Conservation (phyloP, 148 eudicot genomes). For the Selenicereus undatus region DNA sequence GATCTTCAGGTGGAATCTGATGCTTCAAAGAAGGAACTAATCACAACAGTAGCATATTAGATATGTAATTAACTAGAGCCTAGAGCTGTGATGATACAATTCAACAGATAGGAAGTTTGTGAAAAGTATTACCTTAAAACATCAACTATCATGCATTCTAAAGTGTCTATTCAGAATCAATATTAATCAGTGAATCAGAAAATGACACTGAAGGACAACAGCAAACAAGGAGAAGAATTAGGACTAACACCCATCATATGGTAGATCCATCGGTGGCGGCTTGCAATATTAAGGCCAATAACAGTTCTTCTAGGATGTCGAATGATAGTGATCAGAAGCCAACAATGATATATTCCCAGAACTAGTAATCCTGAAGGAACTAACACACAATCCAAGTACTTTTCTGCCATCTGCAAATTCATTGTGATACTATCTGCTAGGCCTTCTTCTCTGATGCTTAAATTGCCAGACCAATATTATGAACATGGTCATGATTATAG, state of each 20-base stretch:
- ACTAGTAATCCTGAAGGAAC: constrained; percentile 29
- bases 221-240: background rate
- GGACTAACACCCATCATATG: constrained; percentile 31
- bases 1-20: no score
- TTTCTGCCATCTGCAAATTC: constrained; percentile 14
- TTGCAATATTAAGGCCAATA: constrained; percentile 23
- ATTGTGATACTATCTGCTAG: background rate
- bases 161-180: background rate
- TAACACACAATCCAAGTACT: constrained; percentile 23
- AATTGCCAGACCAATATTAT: background rate
- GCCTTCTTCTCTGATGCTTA: background rate
- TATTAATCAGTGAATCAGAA: background rate
- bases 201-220: background rate
- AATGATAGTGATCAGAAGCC: constrained; percentile 24
- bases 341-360: constrained; percentile 24
- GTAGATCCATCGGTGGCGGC: constrained; percentile 28
- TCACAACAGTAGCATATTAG: background rate
- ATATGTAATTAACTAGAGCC: no score
- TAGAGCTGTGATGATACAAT: background rate
- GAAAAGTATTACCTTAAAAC: background rate
- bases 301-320: constrained; percentile 23
- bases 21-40: background rate
- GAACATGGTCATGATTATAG: background rate
- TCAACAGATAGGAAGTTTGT: background rate
- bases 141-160: background rate